A percentile compares a stretch with the other conserved stretches of the same genome.
phyloP scores from a whole-genome alignment of 352 stramenopile genomes.

The Phytophthora chlamydospora region DNA sequence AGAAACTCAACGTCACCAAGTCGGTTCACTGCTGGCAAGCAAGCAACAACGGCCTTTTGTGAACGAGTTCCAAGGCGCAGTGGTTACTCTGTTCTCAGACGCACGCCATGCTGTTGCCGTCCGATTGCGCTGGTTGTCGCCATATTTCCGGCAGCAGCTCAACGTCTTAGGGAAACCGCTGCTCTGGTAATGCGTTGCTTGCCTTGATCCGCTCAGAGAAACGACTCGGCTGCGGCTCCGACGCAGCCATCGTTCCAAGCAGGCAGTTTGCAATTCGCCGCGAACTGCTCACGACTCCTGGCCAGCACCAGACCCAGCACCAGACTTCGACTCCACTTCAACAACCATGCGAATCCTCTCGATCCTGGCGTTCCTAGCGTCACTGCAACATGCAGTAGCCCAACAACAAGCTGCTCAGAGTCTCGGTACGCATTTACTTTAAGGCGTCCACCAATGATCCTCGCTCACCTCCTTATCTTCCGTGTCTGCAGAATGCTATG shows the following conservation, averaged over 20 bases:
- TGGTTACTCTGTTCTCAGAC: too few relatives aligned
- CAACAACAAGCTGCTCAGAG: conserved; percentile 17
- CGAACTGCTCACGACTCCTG: conserved; percentile 23
- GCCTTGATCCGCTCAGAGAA: too few relatives aligned
- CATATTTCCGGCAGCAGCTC: too few relatives aligned
- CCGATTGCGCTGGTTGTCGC: too few relatives aligned
- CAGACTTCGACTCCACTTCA: conserved; percentile 7
- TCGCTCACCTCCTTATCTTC: not conserved
- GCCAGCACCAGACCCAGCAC: conserved; percentile 12
- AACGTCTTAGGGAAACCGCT: too few relatives aligned
- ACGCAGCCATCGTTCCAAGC: too few relatives aligned
- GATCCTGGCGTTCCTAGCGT: conserved; percentile 25
- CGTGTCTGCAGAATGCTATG: conserved; percentile 54
- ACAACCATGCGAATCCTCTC: conserved; percentile 24
- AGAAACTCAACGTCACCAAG: conserved; percentile 19
- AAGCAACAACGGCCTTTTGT: not conserved
- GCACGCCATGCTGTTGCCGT: too few relatives aligned
- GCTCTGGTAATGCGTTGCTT: too few relatives aligned
- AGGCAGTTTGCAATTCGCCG: conserved; percentile 26
- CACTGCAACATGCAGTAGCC: conserved; percentile 15
- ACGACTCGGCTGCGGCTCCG: too few relatives aligned
- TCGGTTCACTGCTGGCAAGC: not conserved
- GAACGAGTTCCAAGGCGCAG: too few relatives aligned
- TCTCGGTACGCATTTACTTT: conserved; percentile 10
- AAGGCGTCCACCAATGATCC: not conserved